Conservation (phyloP, 352 stramenopile species). For the Phytophthora idaei region DNA sequence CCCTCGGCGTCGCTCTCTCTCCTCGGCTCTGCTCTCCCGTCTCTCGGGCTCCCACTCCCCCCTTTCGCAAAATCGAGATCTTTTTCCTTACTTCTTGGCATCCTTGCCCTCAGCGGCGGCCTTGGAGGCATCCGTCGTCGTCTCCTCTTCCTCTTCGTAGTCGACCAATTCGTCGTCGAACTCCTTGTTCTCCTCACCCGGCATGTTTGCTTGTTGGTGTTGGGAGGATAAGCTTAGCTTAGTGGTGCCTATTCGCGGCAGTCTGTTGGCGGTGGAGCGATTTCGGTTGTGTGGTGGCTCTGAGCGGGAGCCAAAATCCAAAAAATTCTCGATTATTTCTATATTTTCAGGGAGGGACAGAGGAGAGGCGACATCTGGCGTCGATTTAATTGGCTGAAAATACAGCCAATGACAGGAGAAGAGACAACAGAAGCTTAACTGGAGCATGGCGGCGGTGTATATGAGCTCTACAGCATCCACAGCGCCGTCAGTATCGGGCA, state of each 20-base stretch:
- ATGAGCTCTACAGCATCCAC: slow-evolving; percentile 25
- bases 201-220: slow-evolving; percentile 50
- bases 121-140: slow-evolving; percentile 77
- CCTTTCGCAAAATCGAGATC: slow-evolving; percentile 30
- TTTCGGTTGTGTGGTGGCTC: slow-evolving; percentile 47
- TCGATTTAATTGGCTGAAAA: slow-evolving; percentile 25
- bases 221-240: slow-evolving; percentile 1
- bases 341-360: slow-evolving; percentile 16
- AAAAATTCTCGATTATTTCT: slow-evolving; percentile 21
- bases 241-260: slow-evolving; percentile 20
- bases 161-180: slow-evolving; percentile 90
- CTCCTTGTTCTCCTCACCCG: slow-evolving; percentile 88
- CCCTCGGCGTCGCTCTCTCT: slow-evolving; percentile 23
- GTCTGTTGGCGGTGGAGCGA: slow-evolving; percentile 27
- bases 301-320: slow-evolving; percentile 24
- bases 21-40: slow-evolving; percentile 26
- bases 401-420: slow-evolving; percentile 11
- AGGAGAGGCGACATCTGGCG: slow-evolving; percentile 25
- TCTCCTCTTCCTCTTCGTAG: slow-evolving; percentile 91
- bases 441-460: neutral
- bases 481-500: slow-evolving; percentile 10
- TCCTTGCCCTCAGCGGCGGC: slow-evolving; percentile 79
- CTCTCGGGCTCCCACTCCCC: slow-evolving; percentile 26
- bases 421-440: too few relatives aligned
- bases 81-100: slow-evolving; percentile 88